Conservation (phyloP, 306 rosid genomes). For the Glycine soja region DNA sequence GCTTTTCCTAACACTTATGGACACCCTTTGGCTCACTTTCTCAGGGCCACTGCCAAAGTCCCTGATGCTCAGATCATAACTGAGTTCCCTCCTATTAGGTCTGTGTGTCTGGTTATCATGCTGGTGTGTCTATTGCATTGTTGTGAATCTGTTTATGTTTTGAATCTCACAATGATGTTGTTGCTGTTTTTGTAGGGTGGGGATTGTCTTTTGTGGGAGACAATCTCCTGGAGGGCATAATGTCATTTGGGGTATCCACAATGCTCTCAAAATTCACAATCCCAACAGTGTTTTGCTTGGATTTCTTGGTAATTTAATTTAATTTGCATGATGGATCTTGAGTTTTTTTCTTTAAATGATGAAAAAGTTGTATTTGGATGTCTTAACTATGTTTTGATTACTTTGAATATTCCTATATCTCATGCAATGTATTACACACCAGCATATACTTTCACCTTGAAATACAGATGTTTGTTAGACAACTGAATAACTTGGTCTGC, state of each 20-base stretch:
- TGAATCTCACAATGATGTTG: slow-evolving; percentile 41
- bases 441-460: not conserved
- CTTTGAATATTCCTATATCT: slow-evolving; percentile 20
- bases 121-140: slow-evolving; percentile 15
- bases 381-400: slow-evolving; percentile 16
- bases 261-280: slow-evolving; percentile 87
- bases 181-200: slow-evolving; percentile 70
- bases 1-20: slow-evolving; percentile 83
- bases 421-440: not conserved
- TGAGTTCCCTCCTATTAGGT: slow-evolving; percentile 82
- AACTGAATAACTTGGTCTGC: slow-evolving; percentile 34
- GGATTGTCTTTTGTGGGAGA: slow-evolving; percentile 92
- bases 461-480: slow-evolving; percentile 1
- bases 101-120: not conserved
- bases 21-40: slow-evolving; percentile 97
- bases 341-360: not conserved
- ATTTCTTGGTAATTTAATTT: slow-evolving; percentile 71
- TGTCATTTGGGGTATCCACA: slow-evolving; percentile 90
- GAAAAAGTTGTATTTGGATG: not conserved
- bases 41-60: slow-evolving; percentile 88
- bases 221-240: slow-evolving; percentile 99
- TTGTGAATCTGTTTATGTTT: slow-evolving; percentile 39
- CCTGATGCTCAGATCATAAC: slow-evolving; percentile 94
- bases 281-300: slow-evolving; percentile 78
- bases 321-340: slow-evolving; percentile 5